A percentile compares a stretch with the other conserved stretches of the same genome.
Evolutionary conservation across 768 basidiomycete species (phyloP).

Genomic region (Boletus tylopilopsis): DNA sequence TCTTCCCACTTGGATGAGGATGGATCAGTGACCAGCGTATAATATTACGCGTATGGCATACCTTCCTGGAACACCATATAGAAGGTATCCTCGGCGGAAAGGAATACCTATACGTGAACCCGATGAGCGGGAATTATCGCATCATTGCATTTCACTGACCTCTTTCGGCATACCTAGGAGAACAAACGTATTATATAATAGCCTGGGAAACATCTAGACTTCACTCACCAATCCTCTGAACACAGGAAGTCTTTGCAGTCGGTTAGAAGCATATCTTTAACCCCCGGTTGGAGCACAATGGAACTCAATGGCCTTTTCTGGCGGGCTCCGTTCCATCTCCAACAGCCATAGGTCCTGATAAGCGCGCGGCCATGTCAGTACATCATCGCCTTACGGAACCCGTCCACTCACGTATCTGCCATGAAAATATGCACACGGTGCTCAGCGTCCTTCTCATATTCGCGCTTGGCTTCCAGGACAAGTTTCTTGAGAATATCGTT

Average conservation of each 20-base stretch:
- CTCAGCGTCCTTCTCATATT: conserved; percentile 88
- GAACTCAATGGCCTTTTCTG: conserved; percentile 90
- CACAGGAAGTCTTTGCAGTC: conserved; percentile 84
- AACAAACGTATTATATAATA: conserved; percentile 17
- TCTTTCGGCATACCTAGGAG: conserved; percentile 80
- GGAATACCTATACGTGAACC: conserved; percentile 60
- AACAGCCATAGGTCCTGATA: conserved; percentile 63
- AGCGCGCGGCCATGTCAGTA: conserved; percentile 2
- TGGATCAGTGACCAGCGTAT: conserved; percentile 12
- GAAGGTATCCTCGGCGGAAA: conserved; percentile 80
- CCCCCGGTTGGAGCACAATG: conserved; percentile 86
- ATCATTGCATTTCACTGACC: conserved; percentile 43
- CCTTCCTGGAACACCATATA: conserved; percentile 87
- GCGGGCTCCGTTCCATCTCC: conserved; percentile 86
- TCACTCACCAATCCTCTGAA: conserved; percentile 78
- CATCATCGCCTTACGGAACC: conserved; percentile 5
- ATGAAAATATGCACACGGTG: conserved; percentile 88
- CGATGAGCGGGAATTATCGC: conserved; percentile 19
- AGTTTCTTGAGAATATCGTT: conserved; percentile 86
- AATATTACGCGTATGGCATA: conserved; percentile 24
- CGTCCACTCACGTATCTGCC: conserved; percentile 72
- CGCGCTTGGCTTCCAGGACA: conserved; percentile 81
- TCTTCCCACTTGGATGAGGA: conserved; percentile 63
- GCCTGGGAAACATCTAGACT: conserved; percentile 15
- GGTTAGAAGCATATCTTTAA: conserved; percentile 85